Evolutionary conservation across 306 rosid genomes (phyloP), one percentile per base, ranked within the genome.

Genomic region (Chamaecrista fasciculata): DNA sequence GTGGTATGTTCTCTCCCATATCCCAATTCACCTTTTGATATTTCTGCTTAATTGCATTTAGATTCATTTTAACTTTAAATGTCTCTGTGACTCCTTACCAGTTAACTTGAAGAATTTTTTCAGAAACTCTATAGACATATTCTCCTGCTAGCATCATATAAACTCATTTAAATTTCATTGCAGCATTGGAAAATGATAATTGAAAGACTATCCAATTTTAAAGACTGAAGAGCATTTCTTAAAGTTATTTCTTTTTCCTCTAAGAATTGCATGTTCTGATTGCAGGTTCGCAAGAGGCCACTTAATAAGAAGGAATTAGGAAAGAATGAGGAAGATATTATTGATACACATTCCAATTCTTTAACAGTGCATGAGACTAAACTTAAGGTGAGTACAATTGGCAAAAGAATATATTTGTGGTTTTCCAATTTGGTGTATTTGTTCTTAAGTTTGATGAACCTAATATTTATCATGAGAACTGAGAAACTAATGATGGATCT

Each of bases 251-350:
- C 6, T 16, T 34, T 72, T 78, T 19, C 19, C 52, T 63, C 29
- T 37, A 42, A 66, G 28, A 2, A 46, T 60, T 59, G 44, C 1
- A 3, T 71, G 50, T 44, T 43, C 47, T 42, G 4, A 63, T 74
- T 79, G 76, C 92, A 95, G 99, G 99, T 95, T 69, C 92, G 99
- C 65, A 95, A 95, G 78, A 89, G 99, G 71, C 99, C 99, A 19
- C 85, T 95, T 58, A 95, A 95, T 66, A 91, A 95, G 76, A 95
- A 91, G 78, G 99, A 95, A 75, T 72, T 91, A 68, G 89, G 90
- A 21, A 95, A 95, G 82, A 89, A 87, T 69, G 99, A 95, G 84
- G 97, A 87, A 86, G 99, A 95, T 75, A 95, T 95, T 21, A 82
- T 95, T 37, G 99, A 95, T 4, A 87, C 99, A 11, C 73, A 72